Conservation (phyloP, 108 stramenopile species). For the Cyclostephanos invisitatus region DNA sequence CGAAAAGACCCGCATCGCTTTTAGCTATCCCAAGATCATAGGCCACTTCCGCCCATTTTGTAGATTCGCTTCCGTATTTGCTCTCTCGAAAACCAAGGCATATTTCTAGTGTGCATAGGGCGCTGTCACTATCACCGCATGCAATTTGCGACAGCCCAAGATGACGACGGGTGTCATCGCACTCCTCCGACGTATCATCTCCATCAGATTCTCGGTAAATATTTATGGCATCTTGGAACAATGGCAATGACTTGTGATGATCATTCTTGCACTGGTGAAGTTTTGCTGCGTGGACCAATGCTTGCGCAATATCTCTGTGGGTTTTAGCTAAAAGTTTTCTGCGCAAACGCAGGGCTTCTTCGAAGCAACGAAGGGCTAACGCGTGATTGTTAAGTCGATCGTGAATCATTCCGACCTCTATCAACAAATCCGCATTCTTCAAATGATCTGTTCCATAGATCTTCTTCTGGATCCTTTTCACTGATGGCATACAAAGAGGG, state of each 20-base stretch:
- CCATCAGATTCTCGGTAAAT: conserved; percentile 33
- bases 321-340: conserved; percentile 16
- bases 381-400: conserved; percentile 31
- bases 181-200: conserved; percentile 10
- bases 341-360: conserved; percentile 47
- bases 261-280: conserved; percentile 25
- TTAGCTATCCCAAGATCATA: conserved; percentile 44
- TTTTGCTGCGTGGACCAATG: conserved; percentile 33
- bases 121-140: conserved; percentile 29
- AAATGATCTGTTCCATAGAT: conserved; percentile 40
- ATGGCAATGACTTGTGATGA: conserved; percentile 24
- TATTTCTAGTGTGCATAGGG: conserved; percentile 25
- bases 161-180: conserved; percentile 24
- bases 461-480: conserved; percentile 50
- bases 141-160: conserved; percentile 36
- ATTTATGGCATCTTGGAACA: conserved; percentile 42
- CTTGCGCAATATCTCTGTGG: conserved; percentile 41
- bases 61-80: conserved; percentile 17
- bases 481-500: background rate
- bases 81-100: conserved; percentile 28
- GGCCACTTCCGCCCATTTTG: conserved; percentile 39
- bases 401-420: conserved; percentile 51
- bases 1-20: conserved; percentile 13
- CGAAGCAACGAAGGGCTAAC: conserved; percentile 48
- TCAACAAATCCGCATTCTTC: conserved; percentile 52